Conservation (phyloP, 2,329 filamentous ascomycete species). For the Tricladium varicosporioides region DNA sequence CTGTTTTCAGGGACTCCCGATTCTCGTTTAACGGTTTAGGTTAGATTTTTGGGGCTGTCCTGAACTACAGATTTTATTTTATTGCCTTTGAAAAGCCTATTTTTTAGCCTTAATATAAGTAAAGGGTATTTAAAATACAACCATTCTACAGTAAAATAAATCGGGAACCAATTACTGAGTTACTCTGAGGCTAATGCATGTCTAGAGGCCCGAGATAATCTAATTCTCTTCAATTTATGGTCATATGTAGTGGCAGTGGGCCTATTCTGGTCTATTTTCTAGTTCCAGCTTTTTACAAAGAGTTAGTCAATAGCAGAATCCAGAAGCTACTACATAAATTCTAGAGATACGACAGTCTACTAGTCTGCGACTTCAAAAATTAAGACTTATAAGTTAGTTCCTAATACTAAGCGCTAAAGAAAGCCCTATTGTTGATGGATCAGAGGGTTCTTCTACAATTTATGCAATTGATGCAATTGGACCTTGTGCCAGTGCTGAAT, state of each 20-base stretch:
- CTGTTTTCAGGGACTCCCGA: not conserved
- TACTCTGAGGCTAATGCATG: not conserved
- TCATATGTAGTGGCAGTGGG: not conserved
- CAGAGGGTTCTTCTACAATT: too few species aligned
- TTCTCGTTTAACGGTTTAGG: not conserved
- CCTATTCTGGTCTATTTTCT: too few species aligned
- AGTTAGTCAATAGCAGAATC: too few species aligned
- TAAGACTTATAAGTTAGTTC: too few species aligned
- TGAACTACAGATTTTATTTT: not conserved
- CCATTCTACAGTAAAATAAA: not conserved
- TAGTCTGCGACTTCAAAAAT: too few species aligned
- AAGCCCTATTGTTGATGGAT: too few species aligned
- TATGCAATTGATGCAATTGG: too few species aligned
- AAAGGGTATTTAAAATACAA: not conserved
- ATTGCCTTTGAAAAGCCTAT: not conserved
- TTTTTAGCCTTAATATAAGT: not conserved
- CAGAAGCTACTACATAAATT: too few species aligned
- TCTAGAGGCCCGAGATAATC: not conserved
- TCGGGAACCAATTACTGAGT: not conserved
- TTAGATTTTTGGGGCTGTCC: not conserved
- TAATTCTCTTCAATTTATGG: not conserved
- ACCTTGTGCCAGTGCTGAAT: too few species aligned
- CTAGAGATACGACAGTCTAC: too few species aligned
- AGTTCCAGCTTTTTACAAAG: too few species aligned
- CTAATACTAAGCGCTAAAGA: too few species aligned